Evolutionary conservation across 2,329 filamentous ascomycete genomes (phyloP).

Genomic region (Aspergillus hiratsukae): DNA sequence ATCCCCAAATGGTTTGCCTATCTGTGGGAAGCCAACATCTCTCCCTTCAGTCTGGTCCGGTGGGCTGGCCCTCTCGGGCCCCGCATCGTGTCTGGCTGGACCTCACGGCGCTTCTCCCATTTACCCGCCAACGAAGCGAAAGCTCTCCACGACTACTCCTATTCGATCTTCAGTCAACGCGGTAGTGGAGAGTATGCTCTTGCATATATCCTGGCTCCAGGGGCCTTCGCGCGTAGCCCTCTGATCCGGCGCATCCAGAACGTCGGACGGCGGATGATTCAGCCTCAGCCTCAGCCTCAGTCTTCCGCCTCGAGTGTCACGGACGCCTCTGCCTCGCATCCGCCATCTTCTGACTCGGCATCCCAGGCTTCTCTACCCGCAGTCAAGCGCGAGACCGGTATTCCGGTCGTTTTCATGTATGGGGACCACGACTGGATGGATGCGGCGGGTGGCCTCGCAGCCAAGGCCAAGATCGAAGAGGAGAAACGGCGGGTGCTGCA

Average conservation of each 20-base stretch:
- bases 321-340: conserved; percentile 10
- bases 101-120: conserved; percentile 84
- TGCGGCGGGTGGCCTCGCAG: conserved; percentile 73
- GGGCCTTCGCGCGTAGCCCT: conserved; percentile 83
- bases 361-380: conserved; percentile 19
- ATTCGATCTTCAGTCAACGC: conserved; percentile 86
- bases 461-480: conserved; percentile 72
- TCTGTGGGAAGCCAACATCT: conserved; percentile 96
- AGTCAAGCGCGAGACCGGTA: conserved; percentile 55
- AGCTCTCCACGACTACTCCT: conserved; percentile 87
- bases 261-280: conserved; percentile 68
- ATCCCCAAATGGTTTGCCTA: conserved; percentile 84
- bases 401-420: conserved; percentile 90
- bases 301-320: conserved; percentile 2
- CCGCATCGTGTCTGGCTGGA: conserved; percentile 91
- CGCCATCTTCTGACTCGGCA: conserved; percentile 9
- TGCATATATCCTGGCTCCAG: conserved; percentile 86
- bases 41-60: conserved; percentile 86
- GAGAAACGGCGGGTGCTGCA: conserved; percentile 58
- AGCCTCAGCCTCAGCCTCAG: conserved; percentile 13
- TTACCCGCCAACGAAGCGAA: conserved; percentile 74
- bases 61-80: conserved; percentile 86
- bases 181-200: conserved; percentile 93
- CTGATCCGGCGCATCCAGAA: conserved; percentile 81
- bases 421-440: conserved; percentile 99